Percentiles rank a stretch among this genome's conserved stretches.
Conservation (phyloP, 257 asterid genomes). For the Nicotiana tomentosiformis region DNA sequence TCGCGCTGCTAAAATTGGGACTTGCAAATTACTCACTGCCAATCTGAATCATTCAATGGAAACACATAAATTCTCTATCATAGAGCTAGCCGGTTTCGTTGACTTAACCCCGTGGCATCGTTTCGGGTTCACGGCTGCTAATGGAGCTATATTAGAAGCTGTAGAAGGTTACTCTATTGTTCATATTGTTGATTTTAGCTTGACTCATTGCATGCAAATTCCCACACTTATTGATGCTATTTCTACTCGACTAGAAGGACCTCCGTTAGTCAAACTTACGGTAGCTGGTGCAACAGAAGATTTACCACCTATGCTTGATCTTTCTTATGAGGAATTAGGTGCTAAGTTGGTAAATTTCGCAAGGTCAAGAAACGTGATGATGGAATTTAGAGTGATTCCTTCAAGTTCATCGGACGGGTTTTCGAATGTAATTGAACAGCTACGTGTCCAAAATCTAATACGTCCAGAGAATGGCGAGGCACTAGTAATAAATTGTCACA, state of each 20-base stretch:
- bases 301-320: conserved; percentile 71
- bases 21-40: conserved; percentile 58
- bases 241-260: conserved; percentile 48
- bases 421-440: conserved; percentile 47
- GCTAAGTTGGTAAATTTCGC: conserved; percentile 65
- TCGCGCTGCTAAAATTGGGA: conserved; percentile 67
- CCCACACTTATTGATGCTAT: conserved; percentile 81
- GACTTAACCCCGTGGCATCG: conserved; percentile 98
- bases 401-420: conserved; percentile 57
- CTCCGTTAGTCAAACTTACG: conserved; percentile 66
- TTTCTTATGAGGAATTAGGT: conserved; percentile 79
- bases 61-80: conserved; percentile 64
- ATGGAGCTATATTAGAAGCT: conserved; percentile 74
- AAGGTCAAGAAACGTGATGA: conserved; percentile 44
- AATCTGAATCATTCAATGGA: conserved; percentile 22
- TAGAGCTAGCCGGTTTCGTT: conserved; percentile 77
- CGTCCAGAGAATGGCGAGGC: conserved; percentile 54
- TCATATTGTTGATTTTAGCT: conserved; percentile 76
- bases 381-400: conserved; percentile 70
- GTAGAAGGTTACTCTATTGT: conserved; percentile 52
- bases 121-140: conserved; percentile 90
- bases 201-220: conserved; percentile 94
- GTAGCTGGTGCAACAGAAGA: conserved; percentile 60
- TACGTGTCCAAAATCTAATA: conserved; percentile 40
- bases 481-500: conserved; percentile 73